These are phyloP conservation scores for Homolaphlyctis polyrhiza DNA, from an alignment of 371 early-diverging fungal species.

Conservation along the genomic window DNA sequence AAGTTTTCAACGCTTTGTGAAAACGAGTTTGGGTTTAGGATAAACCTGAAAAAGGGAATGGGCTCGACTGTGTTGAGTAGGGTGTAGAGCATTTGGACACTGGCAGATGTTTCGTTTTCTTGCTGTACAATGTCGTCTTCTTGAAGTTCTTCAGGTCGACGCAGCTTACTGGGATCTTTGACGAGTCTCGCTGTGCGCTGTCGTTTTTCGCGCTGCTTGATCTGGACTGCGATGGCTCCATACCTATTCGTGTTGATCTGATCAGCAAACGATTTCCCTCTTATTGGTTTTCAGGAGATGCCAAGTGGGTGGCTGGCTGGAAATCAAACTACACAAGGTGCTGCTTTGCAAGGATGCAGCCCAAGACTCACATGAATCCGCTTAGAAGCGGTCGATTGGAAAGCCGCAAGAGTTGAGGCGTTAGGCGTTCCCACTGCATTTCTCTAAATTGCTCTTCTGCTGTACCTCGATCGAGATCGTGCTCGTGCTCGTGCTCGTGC, in stretches of 20 bases:
- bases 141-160: conserved; percentile 48
- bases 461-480: conserved; percentile 7
- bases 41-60: conserved; percentile 75
- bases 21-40: conserved; percentile 87
- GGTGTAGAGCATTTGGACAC: conserved; percentile 58
- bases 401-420: background rate
- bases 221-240: conserved; percentile 19
- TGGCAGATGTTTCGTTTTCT: conserved; percentile 84
- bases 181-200: conserved; percentile 13
- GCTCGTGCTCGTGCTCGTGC: conserved; percentile 19
- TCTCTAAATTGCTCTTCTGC: conserved; percentile 43
- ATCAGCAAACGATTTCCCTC: too few relatives aligned
- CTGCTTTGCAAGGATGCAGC: too few relatives aligned
- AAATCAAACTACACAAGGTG: too few relatives aligned
- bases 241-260: too few relatives aligned
- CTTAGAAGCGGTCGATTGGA: background rate
- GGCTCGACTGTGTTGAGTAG: conserved; percentile 56
- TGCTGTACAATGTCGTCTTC: conserved; percentile 70
- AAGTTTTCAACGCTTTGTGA: conserved; percentile 92
- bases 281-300: too few relatives aligned
- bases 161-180: conserved; percentile 15
- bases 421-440: background rate
- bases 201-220: conserved; percentile 19
- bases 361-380: background rate
- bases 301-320: too few relatives aligned